Evolutionary conservation across 2,329 filamentous ascomycete species (phyloP), one percentile per base, ranked within the genome.

Genomic region (Colletotrichum noveboracense): DNA sequence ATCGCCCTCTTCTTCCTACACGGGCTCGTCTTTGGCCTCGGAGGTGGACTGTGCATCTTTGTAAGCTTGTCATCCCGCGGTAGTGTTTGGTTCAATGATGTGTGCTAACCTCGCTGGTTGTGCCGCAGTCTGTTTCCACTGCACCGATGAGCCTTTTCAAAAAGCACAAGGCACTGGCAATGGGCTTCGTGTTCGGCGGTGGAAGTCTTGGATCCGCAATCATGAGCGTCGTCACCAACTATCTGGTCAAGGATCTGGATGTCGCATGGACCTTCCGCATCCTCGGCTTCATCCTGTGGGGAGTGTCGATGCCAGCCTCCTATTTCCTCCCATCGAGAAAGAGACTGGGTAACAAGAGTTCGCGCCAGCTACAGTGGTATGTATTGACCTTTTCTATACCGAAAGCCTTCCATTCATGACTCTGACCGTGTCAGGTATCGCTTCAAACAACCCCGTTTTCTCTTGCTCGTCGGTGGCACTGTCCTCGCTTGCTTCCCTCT

Each of bases 251-350:
- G 14, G 71, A 76, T 13, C 70, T 81, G 6, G 80, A 78, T 30
- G 78, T 80, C 5, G 74, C 78, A 9, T 81, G 80, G 80, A 80
- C 80, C 3, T 82, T 82, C 75, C 71, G 80, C 16, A 74, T 81
- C 24, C 36, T 81, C 2, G 80, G 79, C 7, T 76, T 81, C 43
- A 71, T 81, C 65, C 64, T 81, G 10, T 81, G 80, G 80, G 78
- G 77, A 6, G 76, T 81, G 4, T 81, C 80, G n/a, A 75, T 82
- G 9, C 80, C 80, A 5, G 80, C 80, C 2, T 79, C 80, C 4
- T 81, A 74, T 18, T 78, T 78, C 52, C 77, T 81, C 30, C 70
- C 66, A 16, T 36, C 6, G 14, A 56, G 55, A 13, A 24, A 10
- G 1, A n/a, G 5, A 4, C 55, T 56, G 3, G 67, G 28, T 2